Evolutionary conservation across 768 basidiomycete genomes (phyloP), one percentile per base, ranked within the genome.

Genomic region (Lactifluus piperatus): DNA sequence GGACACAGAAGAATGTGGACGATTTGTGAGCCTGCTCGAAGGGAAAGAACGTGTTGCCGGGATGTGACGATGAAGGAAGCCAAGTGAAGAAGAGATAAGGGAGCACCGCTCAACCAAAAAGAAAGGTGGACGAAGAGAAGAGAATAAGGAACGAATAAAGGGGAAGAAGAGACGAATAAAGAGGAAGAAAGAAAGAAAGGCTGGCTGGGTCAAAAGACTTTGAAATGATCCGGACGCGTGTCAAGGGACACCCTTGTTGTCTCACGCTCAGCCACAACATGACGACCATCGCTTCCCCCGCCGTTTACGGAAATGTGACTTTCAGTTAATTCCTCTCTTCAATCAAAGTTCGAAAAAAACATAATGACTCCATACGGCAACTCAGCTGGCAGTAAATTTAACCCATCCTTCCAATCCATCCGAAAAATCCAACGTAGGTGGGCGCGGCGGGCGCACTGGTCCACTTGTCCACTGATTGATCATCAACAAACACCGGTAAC

Each of bases 71-170:
- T 27, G 30, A 66, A 44, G 47, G 26, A 37, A 8, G 29, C 27
- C 46, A 51, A 39, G 14, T 37, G 44, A 14, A 27, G 36, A 37
- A 30, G 50, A 18, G 36, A 36, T 8, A 24, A 47, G 39, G 29
- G 63, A 63, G 62, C 63, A 36, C 63, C 39, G 63, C 62, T 63
- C 62, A n/a, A 60, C 52, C 61, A 13, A 20, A 51, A 49, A 26
- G 57, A 53, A 44, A 8, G 36, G 34, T 51, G 27, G 46, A 27
- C n/a, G 34, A 32, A 34, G 34, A 34, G 13, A 3, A 13, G 13
- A 11, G 13, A 34, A 34, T 34, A 34, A 34, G 34, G 49, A 45
- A 37, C 11, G 27, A 54, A 59, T n/a, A 26, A 26, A 36, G 32
- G 48, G 46, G 20, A 36, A 16, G 27, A 30, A 48, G 10, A 44